Conservation (phyloP, 768 basidiomycete species). For the Russula emetica region DNA sequence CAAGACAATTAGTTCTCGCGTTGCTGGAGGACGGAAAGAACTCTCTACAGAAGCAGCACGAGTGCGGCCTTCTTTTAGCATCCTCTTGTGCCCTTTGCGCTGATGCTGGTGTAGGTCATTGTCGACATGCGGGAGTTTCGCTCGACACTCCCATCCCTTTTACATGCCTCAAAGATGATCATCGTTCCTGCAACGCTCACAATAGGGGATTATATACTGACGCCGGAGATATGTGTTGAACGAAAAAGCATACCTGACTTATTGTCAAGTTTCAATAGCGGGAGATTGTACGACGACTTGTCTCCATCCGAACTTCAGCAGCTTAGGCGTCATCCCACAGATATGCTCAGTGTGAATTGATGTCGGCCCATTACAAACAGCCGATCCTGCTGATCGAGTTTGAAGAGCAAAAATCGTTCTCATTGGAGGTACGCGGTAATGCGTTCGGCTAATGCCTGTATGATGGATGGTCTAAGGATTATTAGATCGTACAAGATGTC, state of each 20-base stretch:
- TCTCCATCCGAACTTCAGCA: conserved; percentile 24
- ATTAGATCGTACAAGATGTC: conserved; percentile 56
- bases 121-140: conserved; percentile 97
- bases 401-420: conserved; percentile 94
- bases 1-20: conserved; percentile 76
- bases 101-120: conserved; percentile 57
- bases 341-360: conserved; percentile 94
- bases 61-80: conserved; percentile 36
- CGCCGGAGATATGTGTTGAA: conserved; percentile 94
- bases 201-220: conserved; percentile 93
- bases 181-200: conserved; percentile 91
- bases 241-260: conserved; percentile 92
- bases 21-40: conserved; percentile 80
- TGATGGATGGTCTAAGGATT: neutral
- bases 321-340: conserved; percentile 39
- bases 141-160: conserved; percentile 82
- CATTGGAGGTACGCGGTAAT: conserved; percentile 60
- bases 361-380: conserved; percentile 94
- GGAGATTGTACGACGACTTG: conserved; percentile 65
- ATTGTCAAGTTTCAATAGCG: conserved; percentile 89
- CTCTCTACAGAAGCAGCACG: conserved; percentile 60
- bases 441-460: neutral
- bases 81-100: no score
- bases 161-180: conserved; percentile 75
- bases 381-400: conserved; percentile 94